Evolutionary conservation across 371 early-diverging fungal species (phyloP).

Genomic region (Dipsacomyces acuminosporus): DNA sequence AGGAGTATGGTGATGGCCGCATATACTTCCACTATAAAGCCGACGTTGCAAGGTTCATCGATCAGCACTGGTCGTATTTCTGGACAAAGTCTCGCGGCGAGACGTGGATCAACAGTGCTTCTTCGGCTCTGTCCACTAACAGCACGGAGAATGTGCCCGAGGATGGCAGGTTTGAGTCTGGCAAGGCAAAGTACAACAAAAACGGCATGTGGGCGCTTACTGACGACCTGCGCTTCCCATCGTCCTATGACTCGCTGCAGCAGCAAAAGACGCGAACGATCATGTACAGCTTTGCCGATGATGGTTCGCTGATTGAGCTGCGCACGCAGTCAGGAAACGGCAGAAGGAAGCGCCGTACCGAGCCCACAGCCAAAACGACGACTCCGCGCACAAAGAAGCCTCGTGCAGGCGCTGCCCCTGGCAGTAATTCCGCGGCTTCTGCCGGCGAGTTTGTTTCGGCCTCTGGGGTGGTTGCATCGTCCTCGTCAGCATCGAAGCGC

Average conservation of each 20-base stretch:
- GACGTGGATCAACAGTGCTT: constrained; percentile 55
- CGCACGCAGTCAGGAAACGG: constrained; percentile 35
- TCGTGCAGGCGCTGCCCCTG: constrained; percentile 3
- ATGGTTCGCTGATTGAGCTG: constrained; percentile 46
- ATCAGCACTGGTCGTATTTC: constrained; percentile 56
- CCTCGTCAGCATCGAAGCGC: constrained; percentile 17
- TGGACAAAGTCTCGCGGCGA: constrained; percentile 53
- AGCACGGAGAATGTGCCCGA: constrained; percentile 50
- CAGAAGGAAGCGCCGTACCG: constrained; percentile 42
- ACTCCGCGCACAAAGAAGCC: constrained; percentile 26
- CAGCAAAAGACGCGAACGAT: constrained; percentile 47
- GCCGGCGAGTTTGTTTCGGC: not conserved
- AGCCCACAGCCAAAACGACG: constrained; percentile 8
- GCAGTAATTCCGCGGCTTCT: constrained; percentile 3
- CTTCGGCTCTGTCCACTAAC: constrained; percentile 50
- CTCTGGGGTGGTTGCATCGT: not conserved
- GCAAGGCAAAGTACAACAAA: constrained; percentile 52
- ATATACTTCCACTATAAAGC: constrained; percentile 54
- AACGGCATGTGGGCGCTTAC: constrained; percentile 53
- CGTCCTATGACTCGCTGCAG: constrained; percentile 48
- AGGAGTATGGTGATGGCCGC: constrained; percentile 48
- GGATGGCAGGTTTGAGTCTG: constrained; percentile 55
- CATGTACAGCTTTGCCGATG: constrained; percentile 49
- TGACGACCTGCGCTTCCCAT: constrained; percentile 49
- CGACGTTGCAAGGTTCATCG: constrained; percentile 55